phyloP scores from a whole-genome alignment of 2,329 filamentous ascomycete species.

The Sarocladiaceae sp. region DNA sequence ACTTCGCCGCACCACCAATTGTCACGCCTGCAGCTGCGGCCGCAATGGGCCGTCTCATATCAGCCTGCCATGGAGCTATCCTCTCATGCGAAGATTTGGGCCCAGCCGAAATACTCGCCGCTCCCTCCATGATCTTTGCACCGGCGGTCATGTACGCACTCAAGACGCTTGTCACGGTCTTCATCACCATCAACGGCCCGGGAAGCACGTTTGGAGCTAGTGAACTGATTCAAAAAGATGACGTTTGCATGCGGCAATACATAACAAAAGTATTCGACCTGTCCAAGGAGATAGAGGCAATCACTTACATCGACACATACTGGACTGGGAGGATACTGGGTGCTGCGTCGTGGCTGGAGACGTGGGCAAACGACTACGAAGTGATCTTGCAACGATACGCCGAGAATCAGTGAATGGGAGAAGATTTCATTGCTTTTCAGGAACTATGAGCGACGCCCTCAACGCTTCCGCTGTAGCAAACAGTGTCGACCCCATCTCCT shows the following conservation, averaged over 20 bases:
- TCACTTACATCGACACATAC: slow-evolving; percentile 1
- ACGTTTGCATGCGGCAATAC: slow-evolving; percentile 2
- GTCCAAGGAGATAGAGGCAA: neutral
- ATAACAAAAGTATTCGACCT: neutral
- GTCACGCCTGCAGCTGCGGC: neutral
- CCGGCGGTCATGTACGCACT: neutral
- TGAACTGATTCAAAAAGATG: neutral
- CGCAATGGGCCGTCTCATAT: neutral
- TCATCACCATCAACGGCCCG: neutral
- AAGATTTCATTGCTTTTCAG: too few relatives aligned
- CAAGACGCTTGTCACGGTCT: neutral
- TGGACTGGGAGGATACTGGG: slow-evolving; percentile 4
- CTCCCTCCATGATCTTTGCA: neutral
- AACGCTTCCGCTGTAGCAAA: slow-evolving; percentile 58
- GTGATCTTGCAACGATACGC: slow-evolving; percentile 1
- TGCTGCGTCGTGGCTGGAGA: neutral
- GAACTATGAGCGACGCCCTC: too few relatives aligned
- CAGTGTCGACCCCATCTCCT: slow-evolving; percentile 88
- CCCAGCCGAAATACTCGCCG: neutral
- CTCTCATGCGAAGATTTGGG: neutral
- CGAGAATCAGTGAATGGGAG: too few relatives aligned
- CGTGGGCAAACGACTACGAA: slow-evolving; percentile 6
- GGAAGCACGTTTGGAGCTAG: neutral
- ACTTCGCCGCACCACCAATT: neutral
- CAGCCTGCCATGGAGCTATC: slow-evolving; percentile 2